These are phyloP conservation scores for Lyophyllum decastes DNA, from an alignment of 768 basidiomycete genomes.

Conservation along the genomic window DNA sequence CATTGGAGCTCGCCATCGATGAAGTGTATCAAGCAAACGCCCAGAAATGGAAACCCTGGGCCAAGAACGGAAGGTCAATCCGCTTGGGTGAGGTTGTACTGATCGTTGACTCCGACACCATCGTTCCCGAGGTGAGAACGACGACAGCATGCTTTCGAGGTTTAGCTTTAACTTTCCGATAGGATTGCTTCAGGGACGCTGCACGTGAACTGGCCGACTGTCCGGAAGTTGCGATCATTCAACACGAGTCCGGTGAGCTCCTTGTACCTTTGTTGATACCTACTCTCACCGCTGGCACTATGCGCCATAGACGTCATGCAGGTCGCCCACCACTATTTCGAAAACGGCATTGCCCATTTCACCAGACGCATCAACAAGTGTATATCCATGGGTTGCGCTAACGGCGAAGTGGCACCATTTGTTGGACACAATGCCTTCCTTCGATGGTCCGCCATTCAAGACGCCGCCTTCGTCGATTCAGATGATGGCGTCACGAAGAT, in stretches of 20 bases:
- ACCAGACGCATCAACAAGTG: conserved; percentile 84
- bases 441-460: conserved; percentile 87
- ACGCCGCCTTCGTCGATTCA: conserved; percentile 73
- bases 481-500: conserved; percentile 71
- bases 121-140: conserved; percentile 65
- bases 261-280: not conserved
- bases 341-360: conserved; percentile 88
- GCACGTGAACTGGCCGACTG: conserved; percentile 82
- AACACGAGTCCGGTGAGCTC: conserved; percentile 79
- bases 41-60: conserved; percentile 69
- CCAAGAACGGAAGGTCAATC: conserved; percentile 71
- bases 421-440: conserved; percentile 90
- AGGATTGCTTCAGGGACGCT: conserved; percentile 90
- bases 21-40: conserved; percentile 66
- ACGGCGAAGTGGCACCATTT: conserved; percentile 82
- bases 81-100: conserved; percentile 81
- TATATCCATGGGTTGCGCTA: conserved; percentile 79
- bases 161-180: not conserved
- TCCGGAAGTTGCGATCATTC: conserved; percentile 85
- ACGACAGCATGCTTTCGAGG: not conserved
- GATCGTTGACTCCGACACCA: conserved; percentile 79
- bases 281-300: not conserved
- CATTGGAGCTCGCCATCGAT: conserved; percentile 73
- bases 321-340: conserved; percentile 87
- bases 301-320: conserved; percentile 77